Evolutionary conservation across 2,329 filamentous ascomycete species (phyloP), one percentile per base, ranked within the genome.

Genomic region (Teratosphaeria zuluensis): DNA sequence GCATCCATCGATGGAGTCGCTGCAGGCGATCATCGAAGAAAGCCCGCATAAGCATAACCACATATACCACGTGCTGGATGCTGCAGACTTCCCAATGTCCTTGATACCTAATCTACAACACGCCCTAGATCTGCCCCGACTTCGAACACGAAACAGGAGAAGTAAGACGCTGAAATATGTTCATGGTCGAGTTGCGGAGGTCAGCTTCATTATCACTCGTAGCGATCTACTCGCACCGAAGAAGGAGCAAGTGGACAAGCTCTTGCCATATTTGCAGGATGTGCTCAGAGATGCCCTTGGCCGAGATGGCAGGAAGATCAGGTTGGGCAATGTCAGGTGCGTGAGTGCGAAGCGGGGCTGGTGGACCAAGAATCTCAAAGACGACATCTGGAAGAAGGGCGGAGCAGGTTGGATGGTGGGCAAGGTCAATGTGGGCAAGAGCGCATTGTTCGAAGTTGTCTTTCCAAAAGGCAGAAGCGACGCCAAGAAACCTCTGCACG

Each of bases 391-490:
- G 81, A 76, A 85, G 51, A 83, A 89, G 54, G 91, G 90, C 3
- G 92, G 92, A 4, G 94, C 86, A 16, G 87, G 89, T 16, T 99
- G 94, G 92, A 86, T 99, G 79, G 88, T 99, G 2, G 94, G 94
- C n/a, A 97, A 96, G 73, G 90, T 91, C 62, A 99, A 99, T 69
- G 95, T 97, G 2, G 95, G 94, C 28, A 99, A 99, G 75, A 97
- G 92, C 66, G 87, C 88, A 69, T 81, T 99, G 1, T 95, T 97
- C 61, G 86, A 94, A 65, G 83, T 85, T 4, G 84, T 96, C 7
- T 96, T 92, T 68, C 92, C 95, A 3, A 86, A 92, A 88, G 78
- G 67, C 56, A 73, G 68, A 65, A 76, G 69, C 28, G 67, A 75
- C 38, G 53, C 60, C 24, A 14, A 56, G 2, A 30, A 5, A n/a